Evolutionary conservation across 345 rosid species (phyloP).

Genomic region (Anacardium occidentale): DNA sequence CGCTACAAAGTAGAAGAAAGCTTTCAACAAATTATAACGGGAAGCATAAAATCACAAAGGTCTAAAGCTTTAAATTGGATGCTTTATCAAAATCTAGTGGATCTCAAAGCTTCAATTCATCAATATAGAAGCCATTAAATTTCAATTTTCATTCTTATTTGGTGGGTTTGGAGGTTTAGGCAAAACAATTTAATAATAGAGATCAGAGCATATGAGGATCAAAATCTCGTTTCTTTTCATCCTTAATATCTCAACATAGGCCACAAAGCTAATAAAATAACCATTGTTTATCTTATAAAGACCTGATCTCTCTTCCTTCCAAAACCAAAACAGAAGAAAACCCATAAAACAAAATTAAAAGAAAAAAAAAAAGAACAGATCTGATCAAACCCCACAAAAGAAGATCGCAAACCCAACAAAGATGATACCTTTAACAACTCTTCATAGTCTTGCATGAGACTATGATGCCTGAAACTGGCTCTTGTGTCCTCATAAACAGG

Average conservation of each 20-base stretch:
- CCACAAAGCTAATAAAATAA: not conserved
- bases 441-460: constrained; percentile 56
- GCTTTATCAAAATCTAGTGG: not conserved
- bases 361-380: constrained; percentile 29
- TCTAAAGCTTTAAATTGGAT: not conserved
- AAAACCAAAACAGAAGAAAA: constrained; percentile 11
- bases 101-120: not conserved
- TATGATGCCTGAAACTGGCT: constrained; percentile 46
- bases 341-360: constrained; percentile 13
- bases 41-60: not conserved
- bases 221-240: not conserved
- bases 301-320: constrained; percentile 14
- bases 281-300: not conserved
- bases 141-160: not conserved
- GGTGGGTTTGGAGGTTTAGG: not conserved
- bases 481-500: constrained; percentile 43
- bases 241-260: constrained; percentile 3
- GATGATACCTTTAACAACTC: constrained; percentile 49
- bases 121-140: not conserved
- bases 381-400: constrained; percentile 30
- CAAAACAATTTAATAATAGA: not conserved
- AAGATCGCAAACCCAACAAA: constrained; percentile 20
- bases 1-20: not conserved
- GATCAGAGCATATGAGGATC: not conserved
- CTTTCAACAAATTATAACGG: not conserved